A percentile compares a stretch with the other conserved stretches of the same genome.
These are phyloP conservation scores for Yamadazyma sp. DNA, from an alignment of 1,139 yeast genomes.

Conservation along the genomic window DNA sequence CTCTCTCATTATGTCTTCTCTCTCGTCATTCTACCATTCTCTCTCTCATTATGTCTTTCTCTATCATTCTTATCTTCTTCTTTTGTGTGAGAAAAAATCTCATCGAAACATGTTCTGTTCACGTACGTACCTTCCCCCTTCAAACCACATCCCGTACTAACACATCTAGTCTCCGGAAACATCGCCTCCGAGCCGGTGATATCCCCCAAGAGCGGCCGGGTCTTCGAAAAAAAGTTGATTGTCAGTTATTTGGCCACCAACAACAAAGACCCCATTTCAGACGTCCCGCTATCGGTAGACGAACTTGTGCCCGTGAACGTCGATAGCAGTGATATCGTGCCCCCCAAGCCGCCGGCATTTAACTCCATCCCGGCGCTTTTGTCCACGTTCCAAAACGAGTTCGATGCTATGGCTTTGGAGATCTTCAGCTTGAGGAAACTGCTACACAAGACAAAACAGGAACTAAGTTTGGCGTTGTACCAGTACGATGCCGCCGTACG, in stretches of 20 bases:
- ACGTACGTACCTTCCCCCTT: slow-evolving; percentile 8
- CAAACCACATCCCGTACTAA: slow-evolving; percentile 12
- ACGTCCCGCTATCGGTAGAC: slow-evolving; percentile 55
- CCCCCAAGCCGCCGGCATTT: slow-evolving; percentile 51
- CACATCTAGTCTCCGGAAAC: slow-evolving; percentile 58
- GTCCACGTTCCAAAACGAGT: slow-evolving; percentile 77
- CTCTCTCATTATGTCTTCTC: no score
- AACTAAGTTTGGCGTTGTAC: slow-evolving; percentile 73
- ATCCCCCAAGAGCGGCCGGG: slow-evolving; percentile 68
- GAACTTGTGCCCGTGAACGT: slow-evolving; percentile 56
- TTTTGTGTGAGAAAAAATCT: background rate
- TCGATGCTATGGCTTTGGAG: slow-evolving; percentile 87
- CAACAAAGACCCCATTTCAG: slow-evolving; percentile 75
- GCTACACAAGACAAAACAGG: slow-evolving; percentile 63
- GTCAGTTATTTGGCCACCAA: slow-evolving; percentile 62
- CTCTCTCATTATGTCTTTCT: no score
- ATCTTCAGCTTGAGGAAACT: slow-evolving; percentile 75
- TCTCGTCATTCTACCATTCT: no score
- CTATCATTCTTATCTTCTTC: no score
- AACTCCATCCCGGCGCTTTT: slow-evolving; percentile 79
- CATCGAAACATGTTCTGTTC: slow-evolving; percentile 10
- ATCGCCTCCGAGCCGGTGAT: slow-evolving; percentile 68
- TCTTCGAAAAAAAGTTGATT: slow-evolving; percentile 67
- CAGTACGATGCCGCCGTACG: slow-evolving; percentile 89
- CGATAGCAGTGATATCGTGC: slow-evolving; percentile 22